Evolutionary conservation across 805 yeast species (phyloP), one percentile per base, ranked within the genome.

Genomic region (Wickerhamiella occidentalis): DNA sequence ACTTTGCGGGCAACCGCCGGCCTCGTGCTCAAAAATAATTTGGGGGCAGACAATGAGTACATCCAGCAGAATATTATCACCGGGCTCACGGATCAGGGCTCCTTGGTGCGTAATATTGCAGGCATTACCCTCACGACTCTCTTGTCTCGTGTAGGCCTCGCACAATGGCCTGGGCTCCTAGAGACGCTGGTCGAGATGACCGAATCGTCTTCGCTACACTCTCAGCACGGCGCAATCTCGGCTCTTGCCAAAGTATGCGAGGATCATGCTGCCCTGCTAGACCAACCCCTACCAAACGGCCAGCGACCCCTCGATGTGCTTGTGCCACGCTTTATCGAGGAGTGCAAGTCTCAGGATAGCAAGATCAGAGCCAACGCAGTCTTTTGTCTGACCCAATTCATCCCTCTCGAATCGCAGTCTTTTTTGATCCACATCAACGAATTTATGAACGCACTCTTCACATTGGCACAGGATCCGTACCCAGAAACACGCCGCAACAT

Each of bases 171-270:
- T 1, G 74, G 71, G 40, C 70, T 82, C 25, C 66, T 90, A n/a
- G 79, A 82, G 1, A 79, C 76, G 55, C 68, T 90, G 45, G 64
- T 88, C 55, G 76, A 75, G 47, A 65, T 87, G 60, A 74, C 83
- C 4, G 71, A 73, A 37, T 63, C 71, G 49, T 64, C 67, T 6
- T 73, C 71, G 11, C 43, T 76, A 25, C 58, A 61, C n/a, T 68
- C 76, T 3, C 79, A 76, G 60, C 86, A 80, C 57, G 88, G 92
- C 38, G 84, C 94, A 1, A 76, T 85, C 64, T 73, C 82, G 55
- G 88, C 96, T 0, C 69, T 92, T 52, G 72, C 82, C 35, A 86
- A 88, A 63, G 82, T 92, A 46, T 85, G 95, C 69, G 98, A 92
- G 63, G 98, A 92, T 61, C 78, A 85, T 23, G 78, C 79, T 7